Percentiles rank a stretch among this genome's conserved stretches.
These are phyloP conservation scores for Lentinus tigrinus DNA, from an alignment of 768 basidiomycete species.

Conservation along the genomic window DNA sequence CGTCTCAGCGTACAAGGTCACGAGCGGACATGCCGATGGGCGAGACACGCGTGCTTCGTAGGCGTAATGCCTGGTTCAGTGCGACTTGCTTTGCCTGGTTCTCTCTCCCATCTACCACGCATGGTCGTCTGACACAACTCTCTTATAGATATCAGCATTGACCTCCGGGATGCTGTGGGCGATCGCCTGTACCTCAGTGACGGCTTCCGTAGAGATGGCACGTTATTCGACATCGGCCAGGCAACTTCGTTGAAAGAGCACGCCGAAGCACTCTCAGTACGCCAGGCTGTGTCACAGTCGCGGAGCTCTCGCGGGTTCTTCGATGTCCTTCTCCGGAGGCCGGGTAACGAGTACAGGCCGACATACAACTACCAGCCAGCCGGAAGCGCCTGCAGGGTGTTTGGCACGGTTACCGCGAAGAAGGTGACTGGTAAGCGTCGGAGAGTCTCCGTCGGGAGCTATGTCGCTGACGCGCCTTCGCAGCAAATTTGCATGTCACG, in stretches of 20 bases:
- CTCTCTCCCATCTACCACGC: not conserved
- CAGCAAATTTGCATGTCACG: slow-evolving; percentile 91
- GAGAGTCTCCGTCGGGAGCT: not conserved
- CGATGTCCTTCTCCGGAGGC: slow-evolving; percentile 48
- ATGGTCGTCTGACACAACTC: not conserved
- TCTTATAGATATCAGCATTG: slow-evolving; percentile 72
- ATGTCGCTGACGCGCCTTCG: not conserved
- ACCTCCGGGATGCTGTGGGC: slow-evolving; percentile 90
- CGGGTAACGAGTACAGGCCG: slow-evolving; percentile 55
- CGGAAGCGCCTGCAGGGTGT: slow-evolving; percentile 81
- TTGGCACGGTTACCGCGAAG: slow-evolving; percentile 80
- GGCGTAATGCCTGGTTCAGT: no score
- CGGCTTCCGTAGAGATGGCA: slow-evolving; percentile 82
- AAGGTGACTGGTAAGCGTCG: slow-evolving; percentile 73
- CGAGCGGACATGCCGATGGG: no score
- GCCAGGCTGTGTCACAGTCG: slow-evolving; percentile 70
- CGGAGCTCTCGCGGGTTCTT: slow-evolving; percentile 75
- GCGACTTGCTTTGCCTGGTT: no score
- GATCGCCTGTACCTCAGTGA: slow-evolving; percentile 84
- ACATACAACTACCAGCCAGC: slow-evolving; percentile 70
- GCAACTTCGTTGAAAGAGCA: slow-evolving; percentile 76
- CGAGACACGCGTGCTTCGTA: no score
- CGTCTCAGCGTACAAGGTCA: no score
- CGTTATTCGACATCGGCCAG: slow-evolving; percentile 78
- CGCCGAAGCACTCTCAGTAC: slow-evolving; percentile 61